Conservation (phyloP, 2,329 filamentous ascomycete genomes). For the Pseudogymnoascus sp. region DNA sequence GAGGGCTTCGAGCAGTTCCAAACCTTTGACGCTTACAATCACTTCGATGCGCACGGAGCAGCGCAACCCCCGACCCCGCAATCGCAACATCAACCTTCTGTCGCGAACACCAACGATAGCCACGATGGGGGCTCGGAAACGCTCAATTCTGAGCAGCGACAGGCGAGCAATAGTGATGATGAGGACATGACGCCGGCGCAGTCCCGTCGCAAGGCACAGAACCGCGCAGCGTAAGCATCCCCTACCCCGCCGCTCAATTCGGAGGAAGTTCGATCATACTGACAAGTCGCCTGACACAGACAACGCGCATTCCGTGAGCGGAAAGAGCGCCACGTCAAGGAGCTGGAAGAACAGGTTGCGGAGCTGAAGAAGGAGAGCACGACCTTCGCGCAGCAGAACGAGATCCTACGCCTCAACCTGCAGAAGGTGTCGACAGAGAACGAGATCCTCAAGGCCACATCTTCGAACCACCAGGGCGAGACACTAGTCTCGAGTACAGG, state of each 20-base stretch:
- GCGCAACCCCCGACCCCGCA: constrained; percentile 21
- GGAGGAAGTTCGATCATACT: not conserved
- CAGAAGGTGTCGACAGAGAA: constrained; percentile 84
- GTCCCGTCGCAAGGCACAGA: constrained; percentile 60
- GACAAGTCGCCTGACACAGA: constrained; percentile 36
- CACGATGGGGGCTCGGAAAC: not conserved
- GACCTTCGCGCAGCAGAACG: constrained; percentile 71
- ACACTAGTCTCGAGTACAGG: constrained; percentile 44
- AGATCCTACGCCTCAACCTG: constrained; percentile 74
- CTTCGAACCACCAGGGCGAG: constrained; percentile 37
- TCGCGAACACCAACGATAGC: constrained; percentile 4
- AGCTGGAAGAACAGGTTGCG: constrained; percentile 79
- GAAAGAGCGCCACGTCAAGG: constrained; percentile 89
- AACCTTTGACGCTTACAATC: constrained; percentile 23
- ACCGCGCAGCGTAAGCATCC: constrained; percentile 58
- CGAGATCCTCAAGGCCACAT: constrained; percentile 80
- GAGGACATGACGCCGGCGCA: constrained; percentile 48
- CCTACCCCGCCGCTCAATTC: not conserved
- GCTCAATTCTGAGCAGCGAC: constrained; percentile 19
- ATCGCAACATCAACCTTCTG: constrained; percentile 22
- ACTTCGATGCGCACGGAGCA: constrained; percentile 18
- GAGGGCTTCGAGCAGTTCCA: constrained; percentile 26
- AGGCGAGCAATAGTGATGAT: constrained; percentile 31
- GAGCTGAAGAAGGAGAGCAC: constrained; percentile 67
- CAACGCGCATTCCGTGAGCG: constrained; percentile 94